These are phyloP conservation scores for Xylaria longipes DNA, from an alignment of 495 filamentous ascomycete species.

Conservation along the genomic window DNA sequence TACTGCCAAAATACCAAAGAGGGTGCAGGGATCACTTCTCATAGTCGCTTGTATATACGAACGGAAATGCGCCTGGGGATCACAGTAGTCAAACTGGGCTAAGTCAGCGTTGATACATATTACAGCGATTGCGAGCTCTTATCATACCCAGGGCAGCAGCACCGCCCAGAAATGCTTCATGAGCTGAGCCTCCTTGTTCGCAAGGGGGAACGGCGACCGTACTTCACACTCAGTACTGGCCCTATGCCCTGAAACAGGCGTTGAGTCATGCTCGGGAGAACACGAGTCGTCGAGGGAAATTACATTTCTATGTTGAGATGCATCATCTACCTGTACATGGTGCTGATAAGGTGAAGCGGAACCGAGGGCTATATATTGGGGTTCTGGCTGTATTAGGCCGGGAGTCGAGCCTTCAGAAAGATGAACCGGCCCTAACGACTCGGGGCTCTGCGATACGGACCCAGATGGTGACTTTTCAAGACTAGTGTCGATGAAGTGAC, in stretches of 20 bases:
- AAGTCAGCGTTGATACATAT: background rate
- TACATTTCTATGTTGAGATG: background rate
- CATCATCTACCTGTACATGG: background rate
- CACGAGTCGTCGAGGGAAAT: background rate
- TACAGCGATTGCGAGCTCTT: background rate
- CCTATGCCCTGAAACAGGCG: background rate
- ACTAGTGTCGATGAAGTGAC: background rate
- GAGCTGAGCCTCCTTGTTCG: conserved; percentile 4
- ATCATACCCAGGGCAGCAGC: background rate
- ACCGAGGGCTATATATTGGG: background rate
- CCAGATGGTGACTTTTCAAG: background rate
- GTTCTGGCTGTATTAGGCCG: background rate
- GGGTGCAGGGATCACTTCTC: background rate
- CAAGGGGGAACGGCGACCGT: background rate
- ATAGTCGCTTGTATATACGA: background rate
- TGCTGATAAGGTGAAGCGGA: background rate
- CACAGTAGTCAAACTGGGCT: conserved; percentile 1
- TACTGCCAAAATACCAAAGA: background rate
- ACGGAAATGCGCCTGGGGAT: background rate
- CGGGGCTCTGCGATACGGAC: background rate
- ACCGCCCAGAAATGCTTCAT: conserved; percentile 10
- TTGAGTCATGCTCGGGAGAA: background rate
- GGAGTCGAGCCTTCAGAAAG: background rate
- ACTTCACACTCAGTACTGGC: background rate
- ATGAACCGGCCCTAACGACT: background rate